These are phyloP conservation scores for Emydomyces testavorans DNA, from an alignment of 2,329 filamentous ascomycete genomes.

Conservation along the genomic window DNA sequence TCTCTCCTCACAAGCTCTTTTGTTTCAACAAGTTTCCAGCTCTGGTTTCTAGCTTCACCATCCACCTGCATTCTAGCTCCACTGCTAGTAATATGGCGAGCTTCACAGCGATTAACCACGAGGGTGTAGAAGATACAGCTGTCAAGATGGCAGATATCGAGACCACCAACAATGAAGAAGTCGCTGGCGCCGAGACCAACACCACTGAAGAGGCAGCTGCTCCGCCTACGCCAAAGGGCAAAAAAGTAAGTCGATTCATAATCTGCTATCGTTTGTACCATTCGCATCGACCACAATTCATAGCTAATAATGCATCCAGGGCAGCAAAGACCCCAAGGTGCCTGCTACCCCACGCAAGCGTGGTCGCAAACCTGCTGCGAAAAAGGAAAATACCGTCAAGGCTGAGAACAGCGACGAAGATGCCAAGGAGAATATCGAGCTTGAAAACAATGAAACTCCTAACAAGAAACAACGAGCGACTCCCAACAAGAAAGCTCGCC, in stretches of 20 bases:
- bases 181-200: neutral
- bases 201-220: neutral
- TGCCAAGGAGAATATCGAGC: constrained; percentile 2
- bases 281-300: neutral
- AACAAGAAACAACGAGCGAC: constrained; percentile 10
- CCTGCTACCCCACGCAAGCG: constrained; percentile 19
- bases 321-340: constrained; percentile 3
- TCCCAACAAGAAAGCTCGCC: constrained; percentile 9
- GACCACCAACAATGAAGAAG: neutral
- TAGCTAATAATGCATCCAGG: neutral
- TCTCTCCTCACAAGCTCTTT: neutral
- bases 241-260: neutral
- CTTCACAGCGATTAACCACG: constrained; percentile 11
- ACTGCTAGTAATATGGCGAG: constrained; percentile 13
- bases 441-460: constrained; percentile 6
- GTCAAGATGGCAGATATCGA: constrained; percentile 6
- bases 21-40: neutral
- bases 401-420: constrained; percentile 3
- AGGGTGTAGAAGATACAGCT: neutral
- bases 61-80: no score
- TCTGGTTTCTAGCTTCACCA: neutral
- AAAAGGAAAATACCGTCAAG: constrained; percentile 16
- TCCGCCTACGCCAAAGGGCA: neutral
- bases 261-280: neutral
- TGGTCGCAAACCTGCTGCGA: constrained; percentile 17